Percentiles rank a stretch among this genome's conserved stretches.
Conservation (phyloP, 805 yeast species). For the Cyberlindnera nakhonratchasimensis region DNA sequence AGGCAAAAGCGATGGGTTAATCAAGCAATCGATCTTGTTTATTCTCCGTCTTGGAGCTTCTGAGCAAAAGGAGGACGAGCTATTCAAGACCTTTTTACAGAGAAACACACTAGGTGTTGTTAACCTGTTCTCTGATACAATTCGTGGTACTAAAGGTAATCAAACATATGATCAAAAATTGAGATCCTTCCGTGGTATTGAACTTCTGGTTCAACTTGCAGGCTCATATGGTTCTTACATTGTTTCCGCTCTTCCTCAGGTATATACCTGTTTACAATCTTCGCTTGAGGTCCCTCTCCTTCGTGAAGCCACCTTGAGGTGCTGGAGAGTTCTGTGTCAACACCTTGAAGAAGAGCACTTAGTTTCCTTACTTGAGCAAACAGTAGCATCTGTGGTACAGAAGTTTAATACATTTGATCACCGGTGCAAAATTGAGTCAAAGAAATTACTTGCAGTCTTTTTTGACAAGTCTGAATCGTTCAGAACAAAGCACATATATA, state of each 20-base stretch:
- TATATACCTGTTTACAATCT: slow-evolving; percentile 80
- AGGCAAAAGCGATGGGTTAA: slow-evolving; percentile 28
- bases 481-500: slow-evolving; percentile 43
- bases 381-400: slow-evolving; percentile 70
- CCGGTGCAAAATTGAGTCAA: slow-evolving; percentile 49
- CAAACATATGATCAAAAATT: slow-evolving; percentile 71
- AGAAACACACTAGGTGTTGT: slow-evolving; percentile 69
- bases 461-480: slow-evolving; percentile 33
- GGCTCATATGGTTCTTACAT: slow-evolving; percentile 40
- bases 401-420: slow-evolving; percentile 52
- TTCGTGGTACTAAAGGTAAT: slow-evolving; percentile 69
- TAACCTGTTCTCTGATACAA: slow-evolving; percentile 73
- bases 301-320: slow-evolving; percentile 56
- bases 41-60: slow-evolving; percentile 29
- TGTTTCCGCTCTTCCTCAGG: slow-evolving; percentile 73
- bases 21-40: slow-evolving; percentile 40
- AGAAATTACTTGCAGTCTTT: slow-evolving; percentile 42
- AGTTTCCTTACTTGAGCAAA: slow-evolving; percentile 65
- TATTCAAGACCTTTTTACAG: slow-evolving; percentile 43
- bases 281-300: slow-evolving; percentile 63
- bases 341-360: slow-evolving; percentile 55
- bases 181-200: slow-evolving; percentile 69
- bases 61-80: slow-evolving; percentile 20
- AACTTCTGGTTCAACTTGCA: slow-evolving; percentile 55
- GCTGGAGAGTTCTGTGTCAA: slow-evolving; percentile 63